Evolutionary conservation across 169 alveolate species (phyloP).

Genomic region (Neospora caninum): DNA sequence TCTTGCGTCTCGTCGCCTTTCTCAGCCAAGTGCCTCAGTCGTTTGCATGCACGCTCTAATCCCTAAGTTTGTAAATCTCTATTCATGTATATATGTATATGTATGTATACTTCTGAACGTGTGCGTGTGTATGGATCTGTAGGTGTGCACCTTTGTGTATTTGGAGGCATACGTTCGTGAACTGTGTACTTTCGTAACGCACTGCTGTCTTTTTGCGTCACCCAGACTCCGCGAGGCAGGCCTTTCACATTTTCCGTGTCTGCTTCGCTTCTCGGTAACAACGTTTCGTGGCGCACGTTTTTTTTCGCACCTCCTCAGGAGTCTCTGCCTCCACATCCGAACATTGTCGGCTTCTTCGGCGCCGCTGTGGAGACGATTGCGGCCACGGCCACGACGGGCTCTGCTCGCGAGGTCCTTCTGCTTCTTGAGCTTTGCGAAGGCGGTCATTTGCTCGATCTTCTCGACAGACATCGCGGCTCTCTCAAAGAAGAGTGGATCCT

Average conservation of each 20-base stretch:
- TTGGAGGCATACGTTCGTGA: too few relatives aligned
- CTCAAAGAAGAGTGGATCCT: slow-evolving; percentile 22
- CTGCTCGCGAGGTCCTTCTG: slow-evolving; percentile 40
- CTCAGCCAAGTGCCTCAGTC: background rate
- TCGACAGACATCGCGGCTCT: slow-evolving; percentile 20
- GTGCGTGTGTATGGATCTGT: too few relatives aligned
- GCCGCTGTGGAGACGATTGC: background rate
- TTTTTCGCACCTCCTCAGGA: slow-evolving; percentile 2
- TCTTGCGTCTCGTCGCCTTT: background rate
- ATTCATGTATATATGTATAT: background rate
- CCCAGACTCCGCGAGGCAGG: too few relatives aligned
- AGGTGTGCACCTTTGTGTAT: background rate
- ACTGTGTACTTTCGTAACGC: too few relatives aligned
- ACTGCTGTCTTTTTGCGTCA: too few relatives aligned
- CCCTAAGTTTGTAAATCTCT: background rate
- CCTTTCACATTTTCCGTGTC: too few relatives aligned
- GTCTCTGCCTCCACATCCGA: slow-evolving; percentile 36
- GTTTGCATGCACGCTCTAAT: too few relatives aligned
- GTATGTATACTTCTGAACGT: too few relatives aligned
- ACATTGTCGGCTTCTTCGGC: slow-evolving; percentile 41
- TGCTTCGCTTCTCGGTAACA: too few relatives aligned
- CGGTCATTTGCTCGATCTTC: slow-evolving; percentile 49
- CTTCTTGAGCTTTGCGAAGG: slow-evolving; percentile 62
- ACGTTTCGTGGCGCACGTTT: too few relatives aligned
- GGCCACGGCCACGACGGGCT: background rate